Base-by-base conservation (phyloP, 2,329 filamentous ascomycete species). In the Paecilomyces sp. region DNA sequence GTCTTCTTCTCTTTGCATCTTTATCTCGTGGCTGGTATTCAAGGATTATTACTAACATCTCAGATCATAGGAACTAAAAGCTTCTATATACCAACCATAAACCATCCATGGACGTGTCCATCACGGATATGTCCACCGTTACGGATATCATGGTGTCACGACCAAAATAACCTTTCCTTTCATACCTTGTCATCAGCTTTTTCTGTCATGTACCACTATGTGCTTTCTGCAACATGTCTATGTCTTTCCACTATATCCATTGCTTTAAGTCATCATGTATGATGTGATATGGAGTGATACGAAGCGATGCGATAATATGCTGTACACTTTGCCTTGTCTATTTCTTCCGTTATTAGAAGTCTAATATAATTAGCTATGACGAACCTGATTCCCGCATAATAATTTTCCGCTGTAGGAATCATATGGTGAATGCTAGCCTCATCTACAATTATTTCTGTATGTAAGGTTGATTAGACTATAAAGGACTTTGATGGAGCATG, bases 1-100 rank as follows among this genome's bases (percentile, higher is more conserved):
- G 76, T 28, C 30, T 34, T 55, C 24, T 34, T 55, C 28, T 24
- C 36, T 54, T 52, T 57, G 57, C 25, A 59, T 60, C 13, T 34
- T 12, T 57, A 55, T 22, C n/a, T 28, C 55, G 8, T 12, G 8
- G 8, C 31, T 9, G 31, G 11, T 33, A 33, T 33, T 33, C 50
- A 56, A n/a, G 36, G 15, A 15, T 15, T 41, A 41, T 41, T n/a
- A n/a, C 13, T 47, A 18, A 47, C 36, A 47, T 47, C 15, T 47
- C 15, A 47, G 36, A 18, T 47, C 36, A 8, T 47, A 47, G 36
- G 36, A 47, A 47, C 36, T 47, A 47, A 47, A n/a, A 18, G n/a
- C 7, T n/a, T n/a, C 7, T 47, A 15, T 15, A 47, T 18, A n/a
- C 36, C n/a, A 33, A 33, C 31, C 31, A 33, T 11, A 33, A 33